Base-by-base conservation (phyloP, 2,329 filamentous ascomycete species). In the Chrysoporthe deuterocubensis region DNA sequence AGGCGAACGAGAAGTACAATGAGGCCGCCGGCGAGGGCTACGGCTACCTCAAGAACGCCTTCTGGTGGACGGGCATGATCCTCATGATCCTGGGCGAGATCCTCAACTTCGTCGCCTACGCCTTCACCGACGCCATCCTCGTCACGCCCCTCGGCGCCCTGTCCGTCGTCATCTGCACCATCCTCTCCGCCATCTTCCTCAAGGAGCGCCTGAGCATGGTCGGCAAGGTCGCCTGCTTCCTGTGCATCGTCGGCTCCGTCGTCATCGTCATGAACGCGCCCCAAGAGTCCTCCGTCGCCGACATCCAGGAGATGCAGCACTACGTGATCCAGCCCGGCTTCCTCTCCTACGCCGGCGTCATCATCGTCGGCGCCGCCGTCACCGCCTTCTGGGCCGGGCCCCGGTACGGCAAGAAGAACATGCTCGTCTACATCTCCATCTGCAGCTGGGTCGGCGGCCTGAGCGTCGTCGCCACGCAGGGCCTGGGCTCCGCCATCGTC, bases 81-180 rank as follows among this genome's bases (percentile, higher is more conserved):
- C 85, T 98, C 68, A 98, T 99, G 96, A 97, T 98, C 73, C 75
- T 98, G 56, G 96, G 96, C 73, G 96, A 99, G 80, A 88, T 97
- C 67, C 97, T 93, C 87, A 99, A 99, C 81, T 97, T 98, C 78
- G 93, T 95, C 77, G 96, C 96, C 65, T 98, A 98, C 77, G 93
- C 94, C 67, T 98, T 98, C 75, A 96, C 96, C 14, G 86, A 83
- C 40, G 78, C 85, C 13, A 84, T 81, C 2, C 75, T 88, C 2
- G 84, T 86, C 32, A 84, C 84, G 0, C 80, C 84, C 0, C 74
- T 77, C 1, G 78, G 78, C 11, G 72, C 74, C 3, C 83, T 98
- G 62, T 93, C 93, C 1, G 96, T 98, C 69, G 96, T 99, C 65
- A 90, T 98, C 71, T 95, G 93, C 62, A 94, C 96, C 21, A 87